These are phyloP conservation scores for Eutrema heterophyllum DNA, from an alignment of 345 rosid species.

Conservation along the genomic window DNA sequence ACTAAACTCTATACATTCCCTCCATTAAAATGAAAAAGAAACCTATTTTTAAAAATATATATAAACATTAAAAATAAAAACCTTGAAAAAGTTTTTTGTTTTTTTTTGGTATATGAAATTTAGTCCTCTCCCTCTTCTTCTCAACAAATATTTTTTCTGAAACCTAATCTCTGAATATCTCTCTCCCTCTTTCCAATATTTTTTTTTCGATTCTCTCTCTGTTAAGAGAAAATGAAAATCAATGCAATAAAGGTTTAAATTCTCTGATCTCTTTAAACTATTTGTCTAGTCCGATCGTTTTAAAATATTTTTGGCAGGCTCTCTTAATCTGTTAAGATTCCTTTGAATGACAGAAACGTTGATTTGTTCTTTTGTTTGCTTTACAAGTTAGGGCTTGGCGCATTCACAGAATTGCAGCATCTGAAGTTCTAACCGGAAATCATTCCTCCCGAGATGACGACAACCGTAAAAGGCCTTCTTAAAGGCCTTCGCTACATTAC, in stretches of 20 bases:
- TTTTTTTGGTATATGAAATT: background rate
- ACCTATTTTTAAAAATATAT: conserved; percentile 12
- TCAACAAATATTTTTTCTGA: conserved; percentile 10
- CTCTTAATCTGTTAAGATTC: background rate
- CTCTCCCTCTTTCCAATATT: background rate
- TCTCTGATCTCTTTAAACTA: background rate
- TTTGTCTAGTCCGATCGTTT: background rate
- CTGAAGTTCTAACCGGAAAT: conserved; percentile 8
- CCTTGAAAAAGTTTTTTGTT: background rate
- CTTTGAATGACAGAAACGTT: background rate
- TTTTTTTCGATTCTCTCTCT: background rate
- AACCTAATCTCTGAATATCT: background rate
- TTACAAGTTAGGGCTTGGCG: conserved; percentile 13
- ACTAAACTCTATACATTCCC: background rate
- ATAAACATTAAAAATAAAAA: conserved; percentile 10
- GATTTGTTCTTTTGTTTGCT: background rate
- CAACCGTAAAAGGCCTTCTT: conserved; percentile 50
- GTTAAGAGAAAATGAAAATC: conserved; percentile 1
- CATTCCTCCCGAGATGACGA: conserved; percentile 14
- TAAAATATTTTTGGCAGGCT: background rate
- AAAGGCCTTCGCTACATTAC: conserved; percentile 53
- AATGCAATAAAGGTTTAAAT: conserved; percentile 5
- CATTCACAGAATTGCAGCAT: background rate
- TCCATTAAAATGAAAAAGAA: background rate
- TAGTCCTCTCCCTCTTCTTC: conserved; percentile 13